These are phyloP conservation scores for Purpureocillium takamizusanense DNA, from an alignment of 2,329 filamentous ascomycete genomes.

Conservation along the genomic window DNA sequence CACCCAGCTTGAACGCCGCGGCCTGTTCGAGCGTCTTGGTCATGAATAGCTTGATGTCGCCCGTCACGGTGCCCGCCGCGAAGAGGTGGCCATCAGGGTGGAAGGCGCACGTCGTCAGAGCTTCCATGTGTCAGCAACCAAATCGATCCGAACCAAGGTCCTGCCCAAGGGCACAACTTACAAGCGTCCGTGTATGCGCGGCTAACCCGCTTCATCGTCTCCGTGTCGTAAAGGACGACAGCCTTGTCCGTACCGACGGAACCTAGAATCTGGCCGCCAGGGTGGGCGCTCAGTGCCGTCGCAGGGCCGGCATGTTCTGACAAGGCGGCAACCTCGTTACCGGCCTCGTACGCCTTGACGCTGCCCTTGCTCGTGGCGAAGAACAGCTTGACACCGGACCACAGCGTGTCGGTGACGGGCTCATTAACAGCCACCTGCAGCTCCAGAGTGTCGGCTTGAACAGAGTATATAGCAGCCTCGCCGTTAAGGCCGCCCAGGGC, in stretches of 20 bases:
- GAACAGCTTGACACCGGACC: slow-evolving; percentile 59
- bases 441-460: slow-evolving; percentile 58
- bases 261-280: slow-evolving; percentile 71
- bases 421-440: slow-evolving; percentile 57
- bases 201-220: slow-evolving; percentile 56
- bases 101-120: slow-evolving; percentile 71
- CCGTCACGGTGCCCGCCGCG: slow-evolving; percentile 70
- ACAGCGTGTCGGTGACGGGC: slow-evolving; percentile 56
- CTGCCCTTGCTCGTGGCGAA: slow-evolving; percentile 67
- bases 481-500: slow-evolving; percentile 70
- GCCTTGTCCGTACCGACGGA: slow-evolving; percentile 89
- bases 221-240: slow-evolving; percentile 80
- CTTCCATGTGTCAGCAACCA: slow-evolving; percentile 28
- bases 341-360: slow-evolving; percentile 72
- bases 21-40: slow-evolving; percentile 70
- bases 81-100: slow-evolving; percentile 96
- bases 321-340: slow-evolving; percentile 59
- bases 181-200: slow-evolving; percentile 74
- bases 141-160: neutral
- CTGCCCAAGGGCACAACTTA: slow-evolving; percentile 37
- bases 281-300: slow-evolving; percentile 71
- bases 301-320: slow-evolving; percentile 76
- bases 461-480: slow-evolving; percentile 64
- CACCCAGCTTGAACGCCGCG: slow-evolving; percentile 61
- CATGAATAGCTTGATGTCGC: slow-evolving; percentile 83